Percentiles rank a stretch among this genome's conserved stretches.
Conservation (phyloP, 495 filamentous ascomycete species). For the Symbiotaphrina buchneri region DNA sequence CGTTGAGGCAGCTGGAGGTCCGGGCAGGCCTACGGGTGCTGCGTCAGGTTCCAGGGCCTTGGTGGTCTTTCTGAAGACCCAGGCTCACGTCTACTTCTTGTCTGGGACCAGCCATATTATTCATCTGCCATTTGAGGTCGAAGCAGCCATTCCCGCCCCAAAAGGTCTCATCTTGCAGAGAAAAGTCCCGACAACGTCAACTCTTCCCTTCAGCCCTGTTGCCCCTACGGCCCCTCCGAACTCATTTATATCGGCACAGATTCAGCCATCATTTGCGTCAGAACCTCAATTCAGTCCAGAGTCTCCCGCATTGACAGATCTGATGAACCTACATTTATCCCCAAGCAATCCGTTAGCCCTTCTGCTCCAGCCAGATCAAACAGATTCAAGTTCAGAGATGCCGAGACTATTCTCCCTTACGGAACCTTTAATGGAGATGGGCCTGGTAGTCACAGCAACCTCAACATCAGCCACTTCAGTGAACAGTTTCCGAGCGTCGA, state of each 20-base stretch:
- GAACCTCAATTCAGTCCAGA: constrained; percentile 18
- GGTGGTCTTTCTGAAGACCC: constrained; percentile 78
- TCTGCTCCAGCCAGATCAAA: constrained; percentile 16
- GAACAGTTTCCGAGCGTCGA: background rate
- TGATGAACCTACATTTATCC: constrained; percentile 7
- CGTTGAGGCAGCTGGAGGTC: too few relatives aligned
- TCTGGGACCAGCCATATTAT: constrained; percentile 72
- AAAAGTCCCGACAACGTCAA: constrained; percentile 22
- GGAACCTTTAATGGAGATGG: constrained; percentile 72
- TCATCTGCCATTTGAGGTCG: constrained; percentile 84
- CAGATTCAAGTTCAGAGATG: constrained; percentile 22
- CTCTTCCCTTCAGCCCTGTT: constrained; percentile 10
- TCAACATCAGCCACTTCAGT: constrained; percentile 7
- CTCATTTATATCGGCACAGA: constrained; percentile 53
- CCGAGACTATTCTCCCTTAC: constrained; percentile 70
- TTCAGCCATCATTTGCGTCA: constrained; percentile 18
- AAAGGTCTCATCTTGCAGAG: constrained; percentile 68
- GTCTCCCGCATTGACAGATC: constrained; percentile 6
- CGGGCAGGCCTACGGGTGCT: background rate
- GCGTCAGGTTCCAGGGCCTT: constrained; percentile 32
- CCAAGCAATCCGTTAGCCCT: constrained; percentile 24
- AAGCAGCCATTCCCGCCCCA: constrained; percentile 63
- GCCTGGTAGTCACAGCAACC: constrained; percentile 43
- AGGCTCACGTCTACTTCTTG: constrained; percentile 87
- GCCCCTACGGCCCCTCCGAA: constrained; percentile 38